These are phyloP conservation scores for Manihot esculenta DNA, from an alignment of 441 rosid species.

Conservation along the genomic window DNA sequence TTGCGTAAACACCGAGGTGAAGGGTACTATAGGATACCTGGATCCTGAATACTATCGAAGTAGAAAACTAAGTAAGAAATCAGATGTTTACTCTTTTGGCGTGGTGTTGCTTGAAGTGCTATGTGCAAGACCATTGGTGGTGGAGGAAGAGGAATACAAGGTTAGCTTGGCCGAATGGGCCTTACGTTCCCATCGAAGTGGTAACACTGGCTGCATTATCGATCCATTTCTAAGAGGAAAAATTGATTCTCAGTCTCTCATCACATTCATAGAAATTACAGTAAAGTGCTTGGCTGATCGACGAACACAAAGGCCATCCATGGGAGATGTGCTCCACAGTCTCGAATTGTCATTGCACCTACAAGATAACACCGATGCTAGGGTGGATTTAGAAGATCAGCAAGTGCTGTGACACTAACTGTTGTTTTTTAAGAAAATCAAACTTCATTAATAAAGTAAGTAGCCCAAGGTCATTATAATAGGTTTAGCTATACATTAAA, in stretches of 20 bases:
- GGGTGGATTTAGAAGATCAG: neutral
- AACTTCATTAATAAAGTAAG: too few species aligned
- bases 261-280: neutral
- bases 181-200: neutral
- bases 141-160: neutral
- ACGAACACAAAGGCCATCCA: slow-evolving; percentile 5
- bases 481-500: too few species aligned
- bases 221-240: slow-evolving; percentile 16
- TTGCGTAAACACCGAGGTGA: slow-evolving; percentile 4
- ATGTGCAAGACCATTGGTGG: slow-evolving; percentile 10
- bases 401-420: too few species aligned
- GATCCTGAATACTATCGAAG: slow-evolving; percentile 14
- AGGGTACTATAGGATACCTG: slow-evolving; percentile 17
- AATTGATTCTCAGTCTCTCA: neutral
- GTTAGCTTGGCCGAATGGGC: slow-evolving; percentile 20
- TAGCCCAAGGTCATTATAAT: too few species aligned
- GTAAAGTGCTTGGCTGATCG: slow-evolving; percentile 7
- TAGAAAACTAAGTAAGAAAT: slow-evolving; percentile 17
- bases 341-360: slow-evolving; percentile 8
- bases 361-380: neutral
- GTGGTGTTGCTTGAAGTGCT: slow-evolving; percentile 21
- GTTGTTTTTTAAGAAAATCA: too few species aligned
- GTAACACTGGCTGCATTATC: neutral
- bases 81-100: slow-evolving; percentile 20
- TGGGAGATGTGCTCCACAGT: slow-evolving; percentile 9